Percentiles rank a stretch among this genome's conserved stretches.
These are phyloP conservation scores for Brassica carinata DNA, from an alignment of 345 rosid species.

Conservation along the genomic window DNA sequence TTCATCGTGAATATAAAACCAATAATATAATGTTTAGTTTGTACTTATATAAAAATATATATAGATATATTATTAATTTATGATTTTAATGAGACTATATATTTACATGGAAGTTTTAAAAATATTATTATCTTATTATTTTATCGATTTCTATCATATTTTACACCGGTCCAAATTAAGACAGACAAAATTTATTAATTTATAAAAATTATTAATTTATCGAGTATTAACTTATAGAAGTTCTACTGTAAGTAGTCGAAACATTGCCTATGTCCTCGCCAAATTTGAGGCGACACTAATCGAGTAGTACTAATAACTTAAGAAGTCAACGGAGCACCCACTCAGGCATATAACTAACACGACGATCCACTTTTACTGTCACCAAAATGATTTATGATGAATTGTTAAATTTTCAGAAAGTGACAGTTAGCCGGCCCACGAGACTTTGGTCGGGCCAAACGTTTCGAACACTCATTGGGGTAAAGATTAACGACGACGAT, in stretches of 20 bases:
- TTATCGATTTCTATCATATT: too few relatives aligned
- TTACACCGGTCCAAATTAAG: too few relatives aligned
- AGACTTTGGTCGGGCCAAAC: conserved; percentile 25
- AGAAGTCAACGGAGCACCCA: conserved; percentile 16
- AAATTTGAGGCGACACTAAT: conserved; percentile 16
- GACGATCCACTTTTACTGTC: conserved; percentile 1
- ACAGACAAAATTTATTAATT: too few relatives aligned
- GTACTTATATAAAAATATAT: too few relatives aligned
- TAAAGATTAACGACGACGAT: conserved; percentile 10
- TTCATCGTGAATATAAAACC: too few relatives aligned
- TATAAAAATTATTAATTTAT: too few relatives aligned
- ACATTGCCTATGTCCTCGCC: conserved; percentile 8
- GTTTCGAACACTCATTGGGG: conserved; percentile 30
- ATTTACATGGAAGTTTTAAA: too few relatives aligned
- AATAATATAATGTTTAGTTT: too few relatives aligned
- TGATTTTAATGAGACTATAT: too few relatives aligned
- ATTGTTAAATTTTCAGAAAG: conserved; percentile 12
- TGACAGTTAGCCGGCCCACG: conserved; percentile 22
- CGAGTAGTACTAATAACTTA: not conserved
- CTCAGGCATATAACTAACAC: conserved; percentile 27
- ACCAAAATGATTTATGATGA: not conserved
- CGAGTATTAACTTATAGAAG: too few relatives aligned
- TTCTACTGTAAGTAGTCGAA: not conserved
- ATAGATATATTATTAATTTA: too few relatives aligned
- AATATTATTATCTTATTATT: too few relatives aligned